These are phyloP conservation scores for Colletotrichum noveboracense DNA, from an alignment of 2,329 filamentous ascomycete genomes.

Conservation along the genomic window DNA sequence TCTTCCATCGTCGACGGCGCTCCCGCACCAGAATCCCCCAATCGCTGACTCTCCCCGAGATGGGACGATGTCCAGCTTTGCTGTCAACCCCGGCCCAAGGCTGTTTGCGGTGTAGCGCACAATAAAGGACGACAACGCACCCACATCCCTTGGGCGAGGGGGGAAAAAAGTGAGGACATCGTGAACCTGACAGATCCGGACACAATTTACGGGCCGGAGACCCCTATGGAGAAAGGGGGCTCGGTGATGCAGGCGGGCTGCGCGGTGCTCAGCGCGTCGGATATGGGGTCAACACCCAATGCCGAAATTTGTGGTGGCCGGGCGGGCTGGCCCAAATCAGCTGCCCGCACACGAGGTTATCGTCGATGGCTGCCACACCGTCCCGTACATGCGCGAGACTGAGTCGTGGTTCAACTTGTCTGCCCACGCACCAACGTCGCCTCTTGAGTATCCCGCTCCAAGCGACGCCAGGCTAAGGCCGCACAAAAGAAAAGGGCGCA, in stretches of 20 bases:
- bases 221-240: not conserved
- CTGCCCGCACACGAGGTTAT: conserved; percentile 3
- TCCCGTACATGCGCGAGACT: not conserved
- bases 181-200: not conserved
- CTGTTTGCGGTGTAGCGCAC: conserved; percentile 11
- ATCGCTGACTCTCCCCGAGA: not conserved
- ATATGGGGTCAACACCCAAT: not conserved
- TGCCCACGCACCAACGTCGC: not conserved
- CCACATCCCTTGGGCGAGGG: not conserved
- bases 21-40: not conserved
- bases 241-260: not conserved
- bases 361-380: conserved; percentile 5
- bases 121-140: not conserved
- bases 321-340: not conserved
- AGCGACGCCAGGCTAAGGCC: not conserved
- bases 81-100: not conserved
- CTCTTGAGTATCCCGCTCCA: conserved; percentile 1
- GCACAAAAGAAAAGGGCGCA: not conserved
- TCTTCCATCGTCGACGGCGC: not conserved
- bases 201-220: not conserved
- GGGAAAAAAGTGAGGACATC: not conserved
- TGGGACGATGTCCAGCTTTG: not conserved
- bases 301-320: not conserved
- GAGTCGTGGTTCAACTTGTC: not conserved
- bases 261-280: not conserved